Conservation (phyloP, 345 rosid genomes). For the Gossypium arboreum region DNA sequence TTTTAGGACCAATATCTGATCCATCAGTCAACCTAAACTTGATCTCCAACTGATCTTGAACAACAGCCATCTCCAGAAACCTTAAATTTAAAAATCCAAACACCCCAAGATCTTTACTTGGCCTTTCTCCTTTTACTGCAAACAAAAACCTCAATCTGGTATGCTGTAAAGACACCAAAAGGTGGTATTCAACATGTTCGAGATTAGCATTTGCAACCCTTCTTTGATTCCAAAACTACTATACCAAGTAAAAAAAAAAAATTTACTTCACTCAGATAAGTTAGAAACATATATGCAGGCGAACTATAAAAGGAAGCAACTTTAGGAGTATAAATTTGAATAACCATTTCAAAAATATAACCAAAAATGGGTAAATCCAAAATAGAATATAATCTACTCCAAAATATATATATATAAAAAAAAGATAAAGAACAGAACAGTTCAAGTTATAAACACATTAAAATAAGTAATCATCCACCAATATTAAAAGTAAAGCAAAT, state of each 20-base stretch:
- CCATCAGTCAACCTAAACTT: conserved; percentile 91
- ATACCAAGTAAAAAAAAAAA: conserved; percentile 4
- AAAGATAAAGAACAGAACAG: background rate
- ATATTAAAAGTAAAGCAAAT: conserved; percentile 8
- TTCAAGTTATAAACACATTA: background rate
- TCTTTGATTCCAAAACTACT: background rate
- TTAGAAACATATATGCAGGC: background rate
- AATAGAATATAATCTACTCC: conserved; percentile 12
- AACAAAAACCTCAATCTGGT: conserved; percentile 20
- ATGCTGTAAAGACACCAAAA: conserved; percentile 13
- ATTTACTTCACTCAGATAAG: background rate
- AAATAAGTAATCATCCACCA: conserved; percentile 4
- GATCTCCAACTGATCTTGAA: conserved; percentile 81
- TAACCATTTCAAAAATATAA: conserved; percentile 9
- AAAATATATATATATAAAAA: background rate
- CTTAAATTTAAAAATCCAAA: conserved; percentile 17
- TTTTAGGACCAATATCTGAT: conserved; percentile 90
- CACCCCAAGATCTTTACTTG: conserved; percentile 22
- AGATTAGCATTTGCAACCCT: background rate
- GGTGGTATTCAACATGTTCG: background rate
- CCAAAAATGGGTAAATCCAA: conserved; percentile 7
- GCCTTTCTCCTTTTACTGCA: conserved; percentile 17
- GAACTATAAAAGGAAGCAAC: conserved; percentile 15
- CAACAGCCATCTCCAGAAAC: conserved; percentile 60
- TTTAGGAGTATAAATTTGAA: conserved; percentile 1